Base-by-base conservation (phyloP, 768 basidiomycete genomes). In the Cystoderma amianthinum region DNA sequence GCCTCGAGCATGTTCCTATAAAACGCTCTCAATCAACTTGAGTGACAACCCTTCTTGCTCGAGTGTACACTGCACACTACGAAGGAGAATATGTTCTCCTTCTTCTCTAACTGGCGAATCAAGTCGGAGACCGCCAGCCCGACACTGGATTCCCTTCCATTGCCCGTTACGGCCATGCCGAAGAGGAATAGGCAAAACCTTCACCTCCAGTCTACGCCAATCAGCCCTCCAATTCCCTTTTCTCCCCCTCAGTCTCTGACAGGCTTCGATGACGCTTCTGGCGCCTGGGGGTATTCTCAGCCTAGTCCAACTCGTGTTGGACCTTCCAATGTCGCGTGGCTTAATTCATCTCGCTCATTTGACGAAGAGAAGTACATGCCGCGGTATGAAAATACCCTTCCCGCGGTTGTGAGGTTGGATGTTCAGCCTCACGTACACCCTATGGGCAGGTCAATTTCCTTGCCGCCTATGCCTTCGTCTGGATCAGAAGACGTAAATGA, bases 321-420 rank as follows among this genome's bases (percentile, higher is more conserved):
- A 2, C 67, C 67, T n/a, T 60, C 67, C 1, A 58, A 61, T 25
- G 63, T 70, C 36, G 64, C 63, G 9, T 70, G 68, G 69, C 43
- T 66, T 44, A 44, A 40, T 42, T 48, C 38, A 46, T 46, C 44
- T 39, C 36, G 16, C n/a, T 38, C 44, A 38, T 33, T 39, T 36
- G 38, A 32, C 39, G 17, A 45, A 17, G 38, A 39, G 13, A 39
- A 19, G 18, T 15, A 23, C 12, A 38, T 45, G n/a, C 44, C 44
- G 11, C 39, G 35, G 28, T 2, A 10, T n/a, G n/a, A 20, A 9
- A 12, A 16, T 20, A n/a, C 46, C 11, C 53, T 53, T 2, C 56
- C 55, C 25, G 52, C 48, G 32, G 53, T 56, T 35, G 39, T 51
- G 19, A 44, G 57, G 22, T 36, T 57, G 21, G 48, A 51, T 38